Evolutionary conservation across 129 eudicot genomes (phyloP).

Genomic region (Flaveria trinervia): DNA sequence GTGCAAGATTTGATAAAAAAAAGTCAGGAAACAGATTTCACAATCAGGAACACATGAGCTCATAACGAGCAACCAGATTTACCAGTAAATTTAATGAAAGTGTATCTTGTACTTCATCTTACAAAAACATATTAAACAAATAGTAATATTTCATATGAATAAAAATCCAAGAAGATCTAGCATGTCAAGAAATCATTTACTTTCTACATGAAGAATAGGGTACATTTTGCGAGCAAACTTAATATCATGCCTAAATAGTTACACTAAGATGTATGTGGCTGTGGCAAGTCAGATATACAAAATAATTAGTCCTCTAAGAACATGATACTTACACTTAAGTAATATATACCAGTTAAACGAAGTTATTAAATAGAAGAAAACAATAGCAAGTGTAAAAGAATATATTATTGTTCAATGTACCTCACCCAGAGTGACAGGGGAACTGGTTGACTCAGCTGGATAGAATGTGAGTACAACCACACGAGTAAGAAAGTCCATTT

Average conservation of each 20-base stretch:
- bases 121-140: neutral
- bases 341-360: slow-evolving; percentile 1
- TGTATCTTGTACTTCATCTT: neutral
- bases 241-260: neutral
- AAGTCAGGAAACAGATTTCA: neutral
- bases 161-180: slow-evolving; percentile 7
- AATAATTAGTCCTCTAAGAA: slow-evolving; percentile 1
- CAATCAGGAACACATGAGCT: neutral
- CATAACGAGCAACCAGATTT: neutral
- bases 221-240: neutral
- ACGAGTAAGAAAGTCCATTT: slow-evolving; percentile 89
- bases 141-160: slow-evolving; percentile 7
- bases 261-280: slow-evolving; percentile 2
- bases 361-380: slow-evolving; percentile 1
- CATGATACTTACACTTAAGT: neutral
- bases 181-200: neutral
- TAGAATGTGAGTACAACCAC: slow-evolving; percentile 84
- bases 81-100: neutral
- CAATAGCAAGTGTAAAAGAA: slow-evolving; percentile 17
- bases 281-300: neutral
- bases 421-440: slow-evolving; percentile 91
- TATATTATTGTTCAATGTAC: slow-evolving; percentile 43
- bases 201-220: slow-evolving; percentile 9
- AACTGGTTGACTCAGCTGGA: slow-evolving; percentile 70
- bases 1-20: neutral